phyloP scores from a whole-genome alignment of 306 rosid genomes.

The Crotalaria pallida region DNA sequence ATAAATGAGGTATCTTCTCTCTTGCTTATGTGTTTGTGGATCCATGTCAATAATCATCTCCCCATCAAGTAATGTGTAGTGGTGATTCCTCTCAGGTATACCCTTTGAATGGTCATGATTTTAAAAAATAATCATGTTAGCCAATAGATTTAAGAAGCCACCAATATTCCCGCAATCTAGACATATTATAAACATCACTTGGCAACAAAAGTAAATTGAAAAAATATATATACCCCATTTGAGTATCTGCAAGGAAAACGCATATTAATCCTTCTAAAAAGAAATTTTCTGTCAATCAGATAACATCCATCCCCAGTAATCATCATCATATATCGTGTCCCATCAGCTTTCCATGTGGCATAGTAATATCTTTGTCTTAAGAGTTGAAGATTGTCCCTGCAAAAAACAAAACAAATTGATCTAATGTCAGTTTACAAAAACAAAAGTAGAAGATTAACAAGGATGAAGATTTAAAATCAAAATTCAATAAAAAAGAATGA shows the following conservation, averaged over 20 bases:
- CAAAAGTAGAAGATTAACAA: background rate
- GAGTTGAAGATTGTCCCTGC: conserved; percentile 83
- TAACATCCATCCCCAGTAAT: conserved; percentile 84
- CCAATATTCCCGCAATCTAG: conserved; percentile 1
- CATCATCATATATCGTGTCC: conserved; percentile 96
- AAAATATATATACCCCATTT: conserved; percentile 54
- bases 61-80: too few relatives aligned
- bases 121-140: background rate
- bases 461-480: background rate
- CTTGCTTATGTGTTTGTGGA: conserved; percentile 61
- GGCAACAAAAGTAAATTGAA: conserved; percentile 12
- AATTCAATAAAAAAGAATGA: background rate
- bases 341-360: conserved; percentile 99
- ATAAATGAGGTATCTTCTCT: conserved; percentile 97
- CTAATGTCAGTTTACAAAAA: conserved; percentile 1
- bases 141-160: conserved; percentile 2
- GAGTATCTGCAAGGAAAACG: conserved; percentile 90
- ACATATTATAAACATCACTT: background rate
- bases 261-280: conserved; percentile 81
- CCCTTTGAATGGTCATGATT: conserved; percentile 40
- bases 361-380: conserved; percentile 94
- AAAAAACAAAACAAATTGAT: conserved; percentile 17
- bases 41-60: too few relatives aligned
- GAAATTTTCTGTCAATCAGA: conserved; percentile 81
- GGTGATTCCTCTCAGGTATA: conserved; percentile 40